phyloP scores from a whole-genome alignment of 2,329 filamentous ascomycete genomes.

The Scedosporium apiospermum region DNA sequence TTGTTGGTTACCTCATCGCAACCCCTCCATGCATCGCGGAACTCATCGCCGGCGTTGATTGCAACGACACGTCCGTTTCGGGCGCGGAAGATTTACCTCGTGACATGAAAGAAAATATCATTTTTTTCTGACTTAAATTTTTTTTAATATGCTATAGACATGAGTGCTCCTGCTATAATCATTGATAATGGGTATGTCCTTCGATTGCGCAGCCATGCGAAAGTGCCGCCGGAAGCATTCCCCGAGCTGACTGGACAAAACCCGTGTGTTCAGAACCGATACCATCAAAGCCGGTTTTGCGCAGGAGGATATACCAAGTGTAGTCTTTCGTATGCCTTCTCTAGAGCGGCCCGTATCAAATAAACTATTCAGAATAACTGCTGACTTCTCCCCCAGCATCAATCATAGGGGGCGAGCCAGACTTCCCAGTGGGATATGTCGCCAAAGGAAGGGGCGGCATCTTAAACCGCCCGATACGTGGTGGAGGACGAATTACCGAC shows the following conservation, averaged over 20 bases:
- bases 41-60: no score
- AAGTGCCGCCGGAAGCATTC: not conserved
- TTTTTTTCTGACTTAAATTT: not conserved
- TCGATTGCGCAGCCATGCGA: not conserved
- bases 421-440: not conserved
- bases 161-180: not conserved
- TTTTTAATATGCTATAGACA: not conserved
- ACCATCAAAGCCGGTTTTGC: not conserved
- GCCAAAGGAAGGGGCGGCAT: not conserved
- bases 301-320: not conserved
- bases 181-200: not conserved
- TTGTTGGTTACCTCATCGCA: no score
- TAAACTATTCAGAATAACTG: no score
- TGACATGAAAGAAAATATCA: no score
- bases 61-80: no score
- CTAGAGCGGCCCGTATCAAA: not conserved
- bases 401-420: not conserved
- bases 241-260: not conserved
- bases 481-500: not conserved
- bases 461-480: not conserved
- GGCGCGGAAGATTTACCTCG: no score
- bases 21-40: no score
- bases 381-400: not conserved
- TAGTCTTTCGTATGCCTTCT: not conserved
- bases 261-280: not conserved